Evolutionary conservation across 2,329 filamentous ascomycete species (phyloP), one percentile per base, ranked within the genome.

Genomic region (Sporothrix brunneoviolacea): DNA sequence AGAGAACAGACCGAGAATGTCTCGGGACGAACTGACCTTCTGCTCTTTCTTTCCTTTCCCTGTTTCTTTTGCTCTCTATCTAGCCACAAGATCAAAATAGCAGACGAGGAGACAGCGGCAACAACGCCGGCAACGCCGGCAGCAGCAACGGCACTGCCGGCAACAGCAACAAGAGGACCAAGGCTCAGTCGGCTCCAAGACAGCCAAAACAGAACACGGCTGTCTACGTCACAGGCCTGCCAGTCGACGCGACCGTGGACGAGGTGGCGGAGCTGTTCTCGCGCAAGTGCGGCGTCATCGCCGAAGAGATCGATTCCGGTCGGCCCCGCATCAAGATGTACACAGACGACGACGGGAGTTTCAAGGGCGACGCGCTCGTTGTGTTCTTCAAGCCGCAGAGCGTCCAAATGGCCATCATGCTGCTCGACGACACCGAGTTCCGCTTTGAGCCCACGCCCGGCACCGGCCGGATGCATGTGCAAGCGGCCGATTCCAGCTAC

Each of bases 351-450:
- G 70, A 83, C 1, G 93, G 90, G 18, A 79, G 82, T 15, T 95
- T 95, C 75, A 97, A 96, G 64, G 93, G 93, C 54, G 91, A 97
- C 64, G 91, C 88, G 3, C 76, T 98, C 28, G 75, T 98, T 49
- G 88, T 97, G 32, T 98, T 94, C 70, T 96, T 95, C 77, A 88
- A 93, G 60, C 86, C 90, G 0, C 90, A 95, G 63, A 94, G 88
- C n/a, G 91, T 98, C 52, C 74, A 86, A 37, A 84, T 90, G 71
- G 88, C 88, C 39, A 86, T 91, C 57, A 82, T 84, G 70, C 75
- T 93, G 60, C 75, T 89, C 12, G 88, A 94, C 65, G 88, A 90
- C 61, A 86, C 84, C 4, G 82, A 90, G 58, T 93, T 97, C 61
- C 79, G 91, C 52, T 74, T 86, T 53, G 71, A 71, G 0, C 54